A percentile compares a stretch with the other conserved stretches of the same genome.
Evolutionary conservation across 306 rosid genomes (phyloP).

Genomic region (Pyrus betulifolia): DNA sequence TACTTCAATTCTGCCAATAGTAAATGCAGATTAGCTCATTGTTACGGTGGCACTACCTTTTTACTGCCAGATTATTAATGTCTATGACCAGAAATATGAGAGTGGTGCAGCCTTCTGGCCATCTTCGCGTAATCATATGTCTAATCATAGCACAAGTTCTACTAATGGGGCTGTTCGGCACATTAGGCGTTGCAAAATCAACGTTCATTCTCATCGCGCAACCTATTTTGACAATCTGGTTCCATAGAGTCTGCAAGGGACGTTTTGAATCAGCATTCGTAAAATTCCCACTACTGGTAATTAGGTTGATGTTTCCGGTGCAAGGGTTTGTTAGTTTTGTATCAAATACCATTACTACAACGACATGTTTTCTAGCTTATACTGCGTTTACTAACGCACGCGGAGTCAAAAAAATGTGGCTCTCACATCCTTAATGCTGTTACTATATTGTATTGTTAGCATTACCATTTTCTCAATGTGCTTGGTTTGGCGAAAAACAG

Average conservation of each 20-base stretch:
- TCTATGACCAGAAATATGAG: constrained; percentile 75
- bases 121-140: constrained; percentile 59
- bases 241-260: constrained; percentile 66
- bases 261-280: constrained; percentile 80
- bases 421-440: too few relatives aligned
- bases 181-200: constrained; percentile 45
- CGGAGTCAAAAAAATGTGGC: too few relatives aligned
- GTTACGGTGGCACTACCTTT: constrained; percentile 2
- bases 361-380: too few relatives aligned
- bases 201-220: constrained; percentile 49
- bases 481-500: constrained; percentile 35
- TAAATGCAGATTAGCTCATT: background rate
- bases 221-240: constrained; percentile 79
- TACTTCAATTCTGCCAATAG: too few relatives aligned
- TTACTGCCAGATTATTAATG: constrained; percentile 66
- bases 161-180: constrained; percentile 70
- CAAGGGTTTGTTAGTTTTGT: background rate
- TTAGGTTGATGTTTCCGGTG: constrained; percentile 14
- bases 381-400: too few relatives aligned
- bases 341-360: too few relatives aligned
- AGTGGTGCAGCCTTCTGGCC: constrained; percentile 95
- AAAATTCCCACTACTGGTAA: constrained; percentile 63
- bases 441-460: background rate
- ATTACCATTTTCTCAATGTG: background rate
- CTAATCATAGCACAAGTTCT: constrained; percentile 67